A percentile compares a stretch with the other conserved stretches of the same genome.
Evolutionary conservation across 164 flowering plant species (phyloP).

Genomic region (Aristolochia fimbriata): DNA sequence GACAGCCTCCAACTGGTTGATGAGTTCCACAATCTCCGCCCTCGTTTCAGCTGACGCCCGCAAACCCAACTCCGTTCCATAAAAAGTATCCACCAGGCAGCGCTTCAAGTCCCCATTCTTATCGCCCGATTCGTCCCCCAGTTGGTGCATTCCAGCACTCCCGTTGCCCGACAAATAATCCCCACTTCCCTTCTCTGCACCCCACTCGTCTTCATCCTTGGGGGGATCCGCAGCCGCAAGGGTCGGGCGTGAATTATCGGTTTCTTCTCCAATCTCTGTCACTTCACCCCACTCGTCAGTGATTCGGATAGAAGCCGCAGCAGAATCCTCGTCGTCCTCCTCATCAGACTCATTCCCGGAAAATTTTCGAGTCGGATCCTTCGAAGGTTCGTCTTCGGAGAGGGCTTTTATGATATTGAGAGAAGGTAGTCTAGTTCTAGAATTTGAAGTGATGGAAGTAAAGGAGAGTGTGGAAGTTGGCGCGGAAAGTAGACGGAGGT

Average conservation of each 20-base stretch:
- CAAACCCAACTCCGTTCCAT: slow-evolving; percentile 71
- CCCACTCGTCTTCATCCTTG: slow-evolving; percentile 79
- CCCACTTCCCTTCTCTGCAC: slow-evolving; percentile 14
- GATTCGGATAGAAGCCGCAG: not conserved
- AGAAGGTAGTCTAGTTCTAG: slow-evolving; percentile 6
- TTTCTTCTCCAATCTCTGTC: slow-evolving; percentile 34
- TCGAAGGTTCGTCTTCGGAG: slow-evolving; percentile 3
- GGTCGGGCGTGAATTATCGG: slow-evolving; percentile 15
- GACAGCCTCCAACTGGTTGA: slow-evolving; percentile 63
- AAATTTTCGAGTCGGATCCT: not conserved
- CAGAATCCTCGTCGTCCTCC: not conserved
- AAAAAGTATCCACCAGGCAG: slow-evolving; percentile 70
- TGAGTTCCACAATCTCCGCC: slow-evolving; percentile 79
- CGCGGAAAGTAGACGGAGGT: slow-evolving; percentile 1
- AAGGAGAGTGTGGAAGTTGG: slow-evolving; percentile 4
- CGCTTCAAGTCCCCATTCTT: slow-evolving; percentile 52
- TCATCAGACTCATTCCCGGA: slow-evolving; percentile 1
- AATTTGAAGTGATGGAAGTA: not conserved
- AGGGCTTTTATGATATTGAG: slow-evolving; percentile 11
- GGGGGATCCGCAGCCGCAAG: slow-evolving; percentile 55
- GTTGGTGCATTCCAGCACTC: slow-evolving; percentile 6
- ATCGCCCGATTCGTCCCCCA: slow-evolving; percentile 6
- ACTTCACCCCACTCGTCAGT: slow-evolving; percentile 73
- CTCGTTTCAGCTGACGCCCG: slow-evolving; percentile 57
- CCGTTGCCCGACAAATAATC: slow-evolving; percentile 18